phyloP scores from a whole-genome alignment of 2,329 filamentous ascomycete genomes.

The Zymoseptoria crescenta region DNA sequence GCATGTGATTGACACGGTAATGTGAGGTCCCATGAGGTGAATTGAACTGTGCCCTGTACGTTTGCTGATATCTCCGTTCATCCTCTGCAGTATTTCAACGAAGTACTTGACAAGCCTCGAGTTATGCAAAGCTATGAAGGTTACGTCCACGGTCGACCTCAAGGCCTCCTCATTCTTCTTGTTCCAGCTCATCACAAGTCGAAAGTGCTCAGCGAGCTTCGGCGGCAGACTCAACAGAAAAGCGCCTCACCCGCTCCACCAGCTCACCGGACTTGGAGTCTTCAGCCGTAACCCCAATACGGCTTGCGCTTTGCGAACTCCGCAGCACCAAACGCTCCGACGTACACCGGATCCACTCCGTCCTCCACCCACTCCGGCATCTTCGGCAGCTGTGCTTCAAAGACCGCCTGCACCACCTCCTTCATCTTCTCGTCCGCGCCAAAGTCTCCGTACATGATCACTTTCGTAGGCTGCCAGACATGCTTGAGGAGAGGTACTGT shows the following conservation, averaged over 20 bases:
- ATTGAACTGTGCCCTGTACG: too few relatives aligned
- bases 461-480: not conserved
- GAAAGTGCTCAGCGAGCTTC: too few relatives aligned
- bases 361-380: conserved; percentile 3
- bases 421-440: not conserved
- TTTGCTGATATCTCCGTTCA: too few relatives aligned
- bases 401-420: not conserved
- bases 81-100: too few relatives aligned
- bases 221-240: too few relatives aligned
- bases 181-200: too few relatives aligned
- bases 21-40: too few relatives aligned
- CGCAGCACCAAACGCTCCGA: conserved; percentile 6
- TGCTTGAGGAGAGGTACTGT: not conserved
- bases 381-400: not conserved
- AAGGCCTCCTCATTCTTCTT: too few relatives aligned
- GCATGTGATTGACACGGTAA: too few relatives aligned
- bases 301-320: conserved; percentile 7
- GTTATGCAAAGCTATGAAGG: too few relatives aligned
- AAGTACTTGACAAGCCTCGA: too few relatives aligned
- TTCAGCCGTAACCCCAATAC: conserved; percentile 1
- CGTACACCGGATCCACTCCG: not conserved
- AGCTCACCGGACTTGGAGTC: not conserved
- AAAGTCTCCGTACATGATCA: conserved; percentile 2
- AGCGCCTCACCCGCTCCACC: not conserved
- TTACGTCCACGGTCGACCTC: too few relatives aligned